Conservation (phyloP, 2,329 filamentous ascomycete genomes). For the Chalaropsis thielavioides region DNA sequence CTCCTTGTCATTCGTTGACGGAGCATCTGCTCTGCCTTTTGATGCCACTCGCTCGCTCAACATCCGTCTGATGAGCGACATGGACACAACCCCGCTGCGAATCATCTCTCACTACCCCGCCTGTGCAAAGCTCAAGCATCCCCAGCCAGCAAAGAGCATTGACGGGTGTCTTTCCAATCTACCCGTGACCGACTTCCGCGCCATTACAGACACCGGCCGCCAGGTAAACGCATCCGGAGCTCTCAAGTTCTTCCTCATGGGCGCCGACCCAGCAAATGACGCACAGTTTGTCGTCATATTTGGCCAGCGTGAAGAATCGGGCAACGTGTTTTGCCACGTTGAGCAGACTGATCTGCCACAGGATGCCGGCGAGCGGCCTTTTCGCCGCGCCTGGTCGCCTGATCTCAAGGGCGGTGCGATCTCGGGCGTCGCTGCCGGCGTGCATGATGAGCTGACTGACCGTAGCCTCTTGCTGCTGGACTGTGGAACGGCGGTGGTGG, state of each 20-base stretch:
- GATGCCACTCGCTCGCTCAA: slow-evolving; percentile 2
- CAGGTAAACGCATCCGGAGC: slow-evolving; percentile 11
- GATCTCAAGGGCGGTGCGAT: slow-evolving; percentile 1
- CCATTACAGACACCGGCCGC: slow-evolving; percentile 6
- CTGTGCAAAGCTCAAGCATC: slow-evolving; percentile 12
- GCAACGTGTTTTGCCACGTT: slow-evolving; percentile 10
- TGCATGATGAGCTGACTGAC: slow-evolving; percentile 8
- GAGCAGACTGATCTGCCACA: slow-evolving; percentile 9
- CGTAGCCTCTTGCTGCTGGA: slow-evolving; percentile 14
- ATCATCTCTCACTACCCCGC: slow-evolving; percentile 18
- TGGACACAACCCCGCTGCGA: slow-evolving; percentile 9
- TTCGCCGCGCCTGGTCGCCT: slow-evolving; percentile 13
- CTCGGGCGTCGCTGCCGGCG: not conserved
- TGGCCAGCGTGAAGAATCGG: slow-evolving; percentile 7
- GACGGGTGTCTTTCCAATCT: slow-evolving; percentile 15
- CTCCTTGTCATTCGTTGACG: not conserved
- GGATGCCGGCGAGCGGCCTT: slow-evolving; percentile 8
- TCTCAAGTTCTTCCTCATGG: slow-evolving; percentile 17
- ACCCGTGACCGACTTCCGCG: slow-evolving; percentile 6
- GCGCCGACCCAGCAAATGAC: slow-evolving; percentile 10
- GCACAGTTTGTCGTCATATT: slow-evolving; percentile 17
- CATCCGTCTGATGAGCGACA: slow-evolving; percentile 14
- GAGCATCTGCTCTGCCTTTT: not conserved
- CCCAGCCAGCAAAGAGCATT: slow-evolving; percentile 8
- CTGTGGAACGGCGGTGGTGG: slow-evolving; percentile 15